These are phyloP conservation scores for Tetrapisispora taiwanensis DNA, from an alignment of 805 yeast species.

Conservation along the genomic window DNA sequence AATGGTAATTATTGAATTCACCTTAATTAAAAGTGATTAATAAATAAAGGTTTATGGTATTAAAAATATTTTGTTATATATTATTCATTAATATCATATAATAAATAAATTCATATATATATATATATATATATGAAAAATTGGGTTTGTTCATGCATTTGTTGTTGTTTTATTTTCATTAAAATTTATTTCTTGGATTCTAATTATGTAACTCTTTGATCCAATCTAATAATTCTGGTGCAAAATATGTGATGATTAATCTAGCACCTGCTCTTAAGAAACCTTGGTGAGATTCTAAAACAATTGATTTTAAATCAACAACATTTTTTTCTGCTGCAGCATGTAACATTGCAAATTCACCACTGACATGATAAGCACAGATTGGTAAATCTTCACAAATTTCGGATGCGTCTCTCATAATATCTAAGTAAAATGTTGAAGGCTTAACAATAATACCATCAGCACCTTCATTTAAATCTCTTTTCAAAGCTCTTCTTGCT, in stretches of 20 bases:
- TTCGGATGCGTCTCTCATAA: slow-evolving; percentile 78
- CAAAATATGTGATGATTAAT: slow-evolving; percentile 79
- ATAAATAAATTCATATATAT: neutral
- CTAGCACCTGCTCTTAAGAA: slow-evolving; percentile 93
- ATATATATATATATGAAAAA: neutral
- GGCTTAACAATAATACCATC: slow-evolving; percentile 96
- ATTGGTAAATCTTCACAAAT: slow-evolving; percentile 78
- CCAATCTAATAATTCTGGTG: slow-evolving; percentile 96
- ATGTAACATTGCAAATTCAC: slow-evolving; percentile 95
- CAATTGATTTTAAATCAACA: slow-evolving; percentile 66
- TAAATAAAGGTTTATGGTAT: no score
- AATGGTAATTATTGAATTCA: no score
- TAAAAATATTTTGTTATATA: no score
- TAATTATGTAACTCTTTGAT: neutral
- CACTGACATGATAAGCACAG: slow-evolving; percentile 93
- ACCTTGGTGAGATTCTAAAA: slow-evolving; percentile 85
- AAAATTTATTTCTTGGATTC: no score
- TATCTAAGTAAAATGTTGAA: slow-evolving; percentile 86
- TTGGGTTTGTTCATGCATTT: no score
- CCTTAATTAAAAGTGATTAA: no score
- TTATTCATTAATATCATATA: no score
- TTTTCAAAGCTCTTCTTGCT: slow-evolving; percentile 78
- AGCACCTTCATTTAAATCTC: slow-evolving; percentile 88
- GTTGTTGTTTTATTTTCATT: no score
- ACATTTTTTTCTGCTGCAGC: slow-evolving; percentile 97